These are phyloP conservation scores for Malassezia equina DNA, from an alignment of 1,284 basidiomycete species.

Conservation along the genomic window DNA sequence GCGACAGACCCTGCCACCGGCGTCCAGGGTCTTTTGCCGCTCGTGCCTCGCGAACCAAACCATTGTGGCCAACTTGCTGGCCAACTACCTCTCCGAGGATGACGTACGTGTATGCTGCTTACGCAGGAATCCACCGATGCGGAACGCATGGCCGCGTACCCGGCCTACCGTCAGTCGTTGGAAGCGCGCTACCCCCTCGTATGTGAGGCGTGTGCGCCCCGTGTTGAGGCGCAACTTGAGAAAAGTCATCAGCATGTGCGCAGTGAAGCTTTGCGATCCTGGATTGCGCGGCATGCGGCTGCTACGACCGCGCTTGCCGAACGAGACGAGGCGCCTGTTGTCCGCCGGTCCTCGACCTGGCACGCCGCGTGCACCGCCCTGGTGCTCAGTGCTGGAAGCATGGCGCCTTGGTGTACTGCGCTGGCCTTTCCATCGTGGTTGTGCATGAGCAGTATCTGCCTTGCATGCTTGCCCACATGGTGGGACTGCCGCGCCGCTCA, in stretches of 20 bases:
- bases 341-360: not conserved
- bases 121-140: constrained; percentile 6
- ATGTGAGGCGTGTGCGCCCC: constrained; percentile 22
- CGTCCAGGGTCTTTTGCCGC: constrained; percentile 26
- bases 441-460: not conserved
- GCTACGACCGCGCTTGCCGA: not conserved
- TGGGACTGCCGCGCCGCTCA: not conserved
- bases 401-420: not conserved
- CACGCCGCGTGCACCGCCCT: not conserved
- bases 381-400: not conserved
- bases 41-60: constrained; percentile 39
- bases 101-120: constrained; percentile 13
- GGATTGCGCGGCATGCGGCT: constrained; percentile 16
- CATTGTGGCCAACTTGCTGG: constrained; percentile 31
- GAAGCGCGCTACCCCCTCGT: constrained; percentile 29
- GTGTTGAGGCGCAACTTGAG: constrained; percentile 19
- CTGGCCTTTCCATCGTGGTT: not conserved
- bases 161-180: constrained; percentile 26
- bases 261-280: constrained; percentile 23
- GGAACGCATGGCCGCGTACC: constrained; percentile 15
- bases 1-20: not conserved
- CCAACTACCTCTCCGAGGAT: constrained; percentile 31
- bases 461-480: not conserved
- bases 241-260: constrained; percentile 23
- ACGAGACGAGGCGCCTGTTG: not conserved